Percentiles rank a stretch among this genome's conserved stretches.
Evolutionary conservation across 1,284 basidiomycete species (phyloP).

Genomic region (Cutaneotrichosporon mucoides): DNA sequence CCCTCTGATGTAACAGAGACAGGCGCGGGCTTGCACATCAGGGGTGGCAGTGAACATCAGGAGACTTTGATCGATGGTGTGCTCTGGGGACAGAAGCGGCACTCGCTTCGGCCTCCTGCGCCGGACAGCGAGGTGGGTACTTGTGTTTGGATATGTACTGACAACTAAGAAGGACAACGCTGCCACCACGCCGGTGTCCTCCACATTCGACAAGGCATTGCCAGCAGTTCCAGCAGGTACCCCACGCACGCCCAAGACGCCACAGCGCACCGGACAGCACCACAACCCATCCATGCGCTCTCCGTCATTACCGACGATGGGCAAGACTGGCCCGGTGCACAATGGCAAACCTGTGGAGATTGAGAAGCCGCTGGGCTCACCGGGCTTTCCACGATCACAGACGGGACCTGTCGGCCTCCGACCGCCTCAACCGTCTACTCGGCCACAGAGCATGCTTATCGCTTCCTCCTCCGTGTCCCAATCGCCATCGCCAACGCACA

Average conservation of each 20-base stretch:
- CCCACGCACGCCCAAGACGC: conserved; percentile 10
- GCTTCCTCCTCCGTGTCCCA: conserved; percentile 2
- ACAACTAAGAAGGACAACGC: neutral
- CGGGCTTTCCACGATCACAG: conserved; percentile 5
- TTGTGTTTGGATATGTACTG: too few relatives aligned
- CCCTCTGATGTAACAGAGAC: neutral
- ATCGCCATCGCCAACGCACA: conserved; percentile 13
- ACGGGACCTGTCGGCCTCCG: conserved; percentile 5
- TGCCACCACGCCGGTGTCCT: neutral
- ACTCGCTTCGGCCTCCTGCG: neutral
- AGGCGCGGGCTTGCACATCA: neutral
- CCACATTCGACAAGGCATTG: conserved; percentile 1
- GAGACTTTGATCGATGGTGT: conserved; percentile 5
- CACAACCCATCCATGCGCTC: conserved; percentile 3
- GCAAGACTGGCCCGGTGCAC: neutral
- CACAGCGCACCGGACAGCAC: conserved; percentile 1
- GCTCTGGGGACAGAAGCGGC: conserved; percentile 3
- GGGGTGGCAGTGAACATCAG: neutral
- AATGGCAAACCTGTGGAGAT: neutral
- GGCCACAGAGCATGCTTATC: conserved; percentile 13
- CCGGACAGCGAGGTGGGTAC: neutral
- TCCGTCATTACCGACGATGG: conserved; percentile 11
- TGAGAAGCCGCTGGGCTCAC: neutral
- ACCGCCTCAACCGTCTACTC: neutral
- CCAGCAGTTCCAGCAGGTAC: neutral